These are phyloP conservation scores for Stropharia rugosoannulata DNA, from an alignment of 768 basidiomycete genomes.

Conservation along the genomic window DNA sequence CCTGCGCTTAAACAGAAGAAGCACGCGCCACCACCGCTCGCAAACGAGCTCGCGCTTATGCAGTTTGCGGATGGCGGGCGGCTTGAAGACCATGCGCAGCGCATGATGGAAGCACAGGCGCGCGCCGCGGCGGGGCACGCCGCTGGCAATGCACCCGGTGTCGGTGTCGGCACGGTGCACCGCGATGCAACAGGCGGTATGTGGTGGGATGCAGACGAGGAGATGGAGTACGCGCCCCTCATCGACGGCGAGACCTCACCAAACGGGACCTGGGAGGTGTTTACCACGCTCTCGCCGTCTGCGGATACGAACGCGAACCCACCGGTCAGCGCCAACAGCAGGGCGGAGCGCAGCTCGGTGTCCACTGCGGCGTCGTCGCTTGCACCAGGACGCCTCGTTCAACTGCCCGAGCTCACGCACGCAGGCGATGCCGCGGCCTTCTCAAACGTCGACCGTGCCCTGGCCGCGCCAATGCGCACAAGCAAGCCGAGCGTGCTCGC, in stretches of 20 bases:
- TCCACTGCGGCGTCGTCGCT: constrained; percentile 57
- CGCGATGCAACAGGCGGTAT: constrained; percentile 61
- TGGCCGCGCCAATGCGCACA: constrained; percentile 35
- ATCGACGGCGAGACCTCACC: constrained; percentile 35
- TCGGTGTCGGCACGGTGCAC: constrained; percentile 50
- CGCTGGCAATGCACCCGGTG: neutral
- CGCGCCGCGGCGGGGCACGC: constrained; percentile 35
- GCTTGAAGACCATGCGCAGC: constrained; percentile 51
- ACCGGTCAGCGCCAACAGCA: constrained; percentile 31
- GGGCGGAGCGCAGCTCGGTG: constrained; percentile 23
- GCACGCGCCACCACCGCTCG: constrained; percentile 47
- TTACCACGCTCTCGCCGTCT: constrained; percentile 10
- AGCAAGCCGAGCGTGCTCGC: constrained; percentile 36
- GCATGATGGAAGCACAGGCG: constrained; percentile 55
- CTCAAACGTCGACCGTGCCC: constrained; percentile 6
- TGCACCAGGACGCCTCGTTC: constrained; percentile 46
- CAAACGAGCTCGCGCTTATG: constrained; percentile 66
- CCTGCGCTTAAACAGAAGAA: too few relatives aligned
- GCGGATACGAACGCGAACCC: neutral
- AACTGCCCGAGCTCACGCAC: constrained; percentile 28
- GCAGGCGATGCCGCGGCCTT: constrained; percentile 27
- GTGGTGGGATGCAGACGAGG: constrained; percentile 75
- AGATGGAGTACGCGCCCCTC: constrained; percentile 65
- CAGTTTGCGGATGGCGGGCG: constrained; percentile 68
- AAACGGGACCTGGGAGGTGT: constrained; percentile 22